A percentile compares a stretch with the other conserved stretches of the same genome.
phyloP scores from a whole-genome alignment of 1,139 yeast genomes.

The Pichia cactophila region DNA sequence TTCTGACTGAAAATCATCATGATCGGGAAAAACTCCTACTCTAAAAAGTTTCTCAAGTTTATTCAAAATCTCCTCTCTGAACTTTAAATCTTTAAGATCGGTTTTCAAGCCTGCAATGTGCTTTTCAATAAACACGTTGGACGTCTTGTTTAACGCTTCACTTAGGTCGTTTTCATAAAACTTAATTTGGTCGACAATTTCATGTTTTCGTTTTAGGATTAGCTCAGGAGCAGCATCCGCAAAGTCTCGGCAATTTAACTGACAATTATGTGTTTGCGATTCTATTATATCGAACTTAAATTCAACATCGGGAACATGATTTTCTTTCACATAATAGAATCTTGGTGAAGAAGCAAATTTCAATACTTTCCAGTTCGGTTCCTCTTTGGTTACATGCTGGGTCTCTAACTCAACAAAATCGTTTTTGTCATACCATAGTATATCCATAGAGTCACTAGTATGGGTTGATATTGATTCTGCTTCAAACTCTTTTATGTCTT shows the following conservation, averaged over 20 bases:
- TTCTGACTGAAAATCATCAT: constrained; percentile 21
- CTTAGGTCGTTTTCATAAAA: constrained; percentile 23
- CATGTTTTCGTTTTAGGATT: constrained; percentile 34
- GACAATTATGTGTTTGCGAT: constrained; percentile 49
- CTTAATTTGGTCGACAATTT: constrained; percentile 34
- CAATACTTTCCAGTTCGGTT: constrained; percentile 50
- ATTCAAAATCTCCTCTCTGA: constrained; percentile 32
- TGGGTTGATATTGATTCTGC: constrained; percentile 17
- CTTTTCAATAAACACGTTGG: constrained; percentile 18
- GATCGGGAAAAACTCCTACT: constrained; percentile 25
- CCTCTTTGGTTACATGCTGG: constrained; percentile 37
- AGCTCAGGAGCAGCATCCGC: constrained; percentile 44
- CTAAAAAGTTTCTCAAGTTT: constrained; percentile 29
- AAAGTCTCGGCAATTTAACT: constrained; percentile 50
- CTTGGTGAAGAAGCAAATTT: constrained; percentile 73
- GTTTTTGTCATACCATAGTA: constrained; percentile 65
- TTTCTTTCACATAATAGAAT: constrained; percentile 67
- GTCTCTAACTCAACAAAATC: constrained; percentile 74
- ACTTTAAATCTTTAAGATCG: constrained; percentile 33
- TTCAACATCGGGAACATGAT: constrained; percentile 41
- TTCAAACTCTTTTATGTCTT: constrained; percentile 12
- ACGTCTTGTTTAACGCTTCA: constrained; percentile 9
- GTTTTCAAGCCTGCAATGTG: constrained; percentile 22
- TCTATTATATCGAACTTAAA: constrained; percentile 36
- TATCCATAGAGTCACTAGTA: constrained; percentile 11